Base-by-base conservation (phyloP, 768 basidiomycete species). In the Termitomyces sp. region DNA sequence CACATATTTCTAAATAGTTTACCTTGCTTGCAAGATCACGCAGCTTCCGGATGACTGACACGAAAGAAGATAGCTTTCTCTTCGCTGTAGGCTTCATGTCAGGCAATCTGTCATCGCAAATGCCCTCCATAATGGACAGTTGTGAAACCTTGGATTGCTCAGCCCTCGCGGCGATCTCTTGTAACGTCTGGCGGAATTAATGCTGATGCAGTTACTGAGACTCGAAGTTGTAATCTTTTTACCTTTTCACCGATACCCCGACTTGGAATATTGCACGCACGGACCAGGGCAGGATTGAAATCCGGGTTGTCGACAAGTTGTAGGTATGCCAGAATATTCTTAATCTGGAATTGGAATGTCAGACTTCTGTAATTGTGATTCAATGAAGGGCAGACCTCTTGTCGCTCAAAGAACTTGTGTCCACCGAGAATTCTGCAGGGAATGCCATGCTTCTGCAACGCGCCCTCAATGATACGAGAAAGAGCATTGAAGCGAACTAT, bases 391-490 rank as follows among this genome's bases (percentile, higher is more conserved):
- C 34, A 36, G 43, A 85, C 88, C 77, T 94, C 92, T 64, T 83
- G 67, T 18, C 92, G 83, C 61, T 94, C 90, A 63, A 94, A 94
- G 77, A 94, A 94, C 65, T 86, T 89, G 65, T 89, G 88, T 0
- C 92, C 92, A 22, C 84, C 87, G 2, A 94, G 77, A 49, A 94
- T 80, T 57, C 83, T 74, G 63, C 80, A 83, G 1, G 92, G 92
- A 39, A 96, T 89, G n/a, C 84, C 82, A 60, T 86, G 83, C 60
- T 81, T 85, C 65, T 92, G 90, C 24, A 96, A 70, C 0, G 87
- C 85, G 14, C 77, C 79, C 71, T 94, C 94, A 34, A 94, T 79
- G 0, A 76, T 74, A 32, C 92, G 80, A 0, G 90, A 92, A 5
- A 92, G 73, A 0, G 92, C 87, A 67, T 89, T 93, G 64, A 85